These are phyloP conservation scores for Begonia masoniana DNA, from an alignment of 306 rosid species.

Conservation along the genomic window DNA sequence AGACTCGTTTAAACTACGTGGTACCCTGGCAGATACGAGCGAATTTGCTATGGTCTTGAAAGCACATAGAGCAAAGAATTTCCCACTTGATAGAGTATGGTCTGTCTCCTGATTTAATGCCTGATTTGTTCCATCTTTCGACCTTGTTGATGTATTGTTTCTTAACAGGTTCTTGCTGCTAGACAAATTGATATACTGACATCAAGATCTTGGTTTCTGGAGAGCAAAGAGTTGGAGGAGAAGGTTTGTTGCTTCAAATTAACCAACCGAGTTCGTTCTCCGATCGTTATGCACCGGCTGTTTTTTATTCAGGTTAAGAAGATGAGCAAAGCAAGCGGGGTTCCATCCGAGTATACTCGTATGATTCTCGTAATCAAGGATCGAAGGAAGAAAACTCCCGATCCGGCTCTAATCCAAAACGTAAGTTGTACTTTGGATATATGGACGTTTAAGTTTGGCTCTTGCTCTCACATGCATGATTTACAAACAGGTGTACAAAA, in stretches of 20 bases:
- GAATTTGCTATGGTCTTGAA: conserved; percentile 42
- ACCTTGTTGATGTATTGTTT: conserved; percentile 4
- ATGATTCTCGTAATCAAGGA: conserved; percentile 27
- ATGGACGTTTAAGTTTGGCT: too few relatives aligned
- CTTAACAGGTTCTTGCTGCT: conserved; percentile 63
- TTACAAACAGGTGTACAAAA: conserved; percentile 37
- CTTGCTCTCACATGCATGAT: neutral
- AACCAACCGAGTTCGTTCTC: too few relatives aligned
- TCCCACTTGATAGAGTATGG: conserved; percentile 59
- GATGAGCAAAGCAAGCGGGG: conserved; percentile 62
- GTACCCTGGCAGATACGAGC: conserved; percentile 65
- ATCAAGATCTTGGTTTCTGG: conserved; percentile 64
- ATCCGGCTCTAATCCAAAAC: conserved; percentile 28
- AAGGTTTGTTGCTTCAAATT: conserved; percentile 38
- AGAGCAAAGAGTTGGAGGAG: conserved; percentile 61
- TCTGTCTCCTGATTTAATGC: too few relatives aligned
- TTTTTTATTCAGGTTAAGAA: conserved; percentile 39
- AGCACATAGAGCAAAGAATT: conserved; percentile 59
- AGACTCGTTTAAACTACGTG: conserved; percentile 37
- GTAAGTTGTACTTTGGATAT: conserved; percentile 19
- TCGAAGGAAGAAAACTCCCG: conserved; percentile 39
- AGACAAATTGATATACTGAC: conserved; percentile 66
- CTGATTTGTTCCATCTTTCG: conserved; percentile 7
- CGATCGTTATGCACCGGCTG: conserved; percentile 3
- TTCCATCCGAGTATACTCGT: conserved; percentile 68